These are phyloP conservation scores for Trichoderma harzianum DNA, from an alignment of 2,329 filamentous ascomycete species.

Conservation along the genomic window DNA sequence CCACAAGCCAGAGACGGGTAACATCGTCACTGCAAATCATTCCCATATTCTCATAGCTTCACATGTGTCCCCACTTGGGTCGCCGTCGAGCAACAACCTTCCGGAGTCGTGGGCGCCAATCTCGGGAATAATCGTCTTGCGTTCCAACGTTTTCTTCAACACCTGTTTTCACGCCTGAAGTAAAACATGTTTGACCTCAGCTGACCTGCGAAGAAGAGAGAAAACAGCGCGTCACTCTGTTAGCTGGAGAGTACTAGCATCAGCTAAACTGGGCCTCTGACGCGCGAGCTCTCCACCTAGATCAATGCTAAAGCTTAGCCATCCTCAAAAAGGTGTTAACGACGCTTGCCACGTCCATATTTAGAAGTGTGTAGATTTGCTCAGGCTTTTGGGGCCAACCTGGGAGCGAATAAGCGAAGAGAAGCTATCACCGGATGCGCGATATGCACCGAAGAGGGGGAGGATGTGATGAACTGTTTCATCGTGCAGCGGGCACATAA, in stretches of 20 bases:
- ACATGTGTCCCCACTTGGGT: neutral
- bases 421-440: neutral
- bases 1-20: neutral
- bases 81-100: neutral
- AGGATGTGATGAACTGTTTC: conserved; percentile 5
- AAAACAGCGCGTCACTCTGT: conserved; percentile 7
- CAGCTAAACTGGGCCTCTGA: conserved; percentile 4
- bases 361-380: conserved; percentile 4
- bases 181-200: neutral
- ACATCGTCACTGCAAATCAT: neutral
- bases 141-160: neutral
- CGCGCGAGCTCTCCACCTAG: conserved; percentile 5
- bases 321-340: neutral
- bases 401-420: conserved; percentile 14
- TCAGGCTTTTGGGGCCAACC: neutral
- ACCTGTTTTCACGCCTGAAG: neutral
- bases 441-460: neutral
- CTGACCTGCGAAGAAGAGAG: neutral
- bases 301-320: conserved; percentile 12
- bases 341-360: neutral
- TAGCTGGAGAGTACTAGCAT: neutral
- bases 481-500: conserved; percentile 14
- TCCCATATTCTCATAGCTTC: neutral
- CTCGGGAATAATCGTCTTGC: neutral
- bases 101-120: neutral